Percentiles rank a stretch among this genome's conserved stretches.
phyloP scores from a whole-genome alignment of 202 grass and related monocot species.

The Sporobolus alterniflorus region DNA sequence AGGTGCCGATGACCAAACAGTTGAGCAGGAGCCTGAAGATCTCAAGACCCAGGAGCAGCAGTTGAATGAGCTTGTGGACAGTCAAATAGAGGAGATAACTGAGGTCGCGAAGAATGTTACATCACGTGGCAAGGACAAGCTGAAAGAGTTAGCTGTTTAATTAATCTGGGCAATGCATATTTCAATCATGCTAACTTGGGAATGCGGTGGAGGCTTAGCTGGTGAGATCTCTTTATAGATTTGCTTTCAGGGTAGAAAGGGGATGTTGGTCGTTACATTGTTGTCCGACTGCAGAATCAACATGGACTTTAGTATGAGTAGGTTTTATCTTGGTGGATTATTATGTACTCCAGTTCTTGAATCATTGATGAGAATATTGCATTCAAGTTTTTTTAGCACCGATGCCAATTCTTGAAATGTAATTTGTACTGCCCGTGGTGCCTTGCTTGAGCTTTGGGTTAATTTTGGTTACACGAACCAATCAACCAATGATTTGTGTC shows the following conservation, averaged over 20 bases:
- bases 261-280: background rate
- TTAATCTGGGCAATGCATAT: background rate
- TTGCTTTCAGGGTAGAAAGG: background rate
- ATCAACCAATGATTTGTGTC: background rate
- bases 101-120: conserved; percentile 68
- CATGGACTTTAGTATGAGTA: background rate
- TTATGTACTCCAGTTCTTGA: background rate
- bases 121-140: conserved; percentile 28
- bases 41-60: conserved; percentile 70
- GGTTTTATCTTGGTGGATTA: background rate
- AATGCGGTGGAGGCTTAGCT: background rate
- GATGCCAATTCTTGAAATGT: background rate
- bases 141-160: background rate
- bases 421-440: background rate
- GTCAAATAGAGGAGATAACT: conserved; percentile 68
- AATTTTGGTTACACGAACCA: background rate
- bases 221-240: conserved; percentile 5
- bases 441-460: background rate
- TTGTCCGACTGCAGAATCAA: background rate
- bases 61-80: conserved; percentile 73
- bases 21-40: conserved; percentile 54
- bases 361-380: background rate
- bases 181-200: background rate
- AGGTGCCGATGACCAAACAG: conserved; percentile 35
- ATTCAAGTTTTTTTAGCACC: background rate